Conservation (phyloP, 2,329 filamentous ascomycete species). For the Monosporascus sp. region DNA sequence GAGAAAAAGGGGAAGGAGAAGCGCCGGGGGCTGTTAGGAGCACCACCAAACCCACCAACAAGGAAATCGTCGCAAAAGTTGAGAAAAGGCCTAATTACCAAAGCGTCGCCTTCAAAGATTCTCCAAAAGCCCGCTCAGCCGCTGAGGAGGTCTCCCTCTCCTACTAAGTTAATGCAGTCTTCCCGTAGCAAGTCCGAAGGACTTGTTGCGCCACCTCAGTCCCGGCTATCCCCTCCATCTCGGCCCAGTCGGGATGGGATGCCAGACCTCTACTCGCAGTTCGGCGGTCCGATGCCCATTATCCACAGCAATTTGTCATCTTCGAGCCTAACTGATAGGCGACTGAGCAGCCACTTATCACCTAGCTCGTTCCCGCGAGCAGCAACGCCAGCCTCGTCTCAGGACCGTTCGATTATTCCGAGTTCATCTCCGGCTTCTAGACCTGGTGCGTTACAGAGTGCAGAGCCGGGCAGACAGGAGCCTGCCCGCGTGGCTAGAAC, state of each 20-base stretch:
- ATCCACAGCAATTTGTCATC: constrained; percentile 59
- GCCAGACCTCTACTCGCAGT: constrained; percentile 53
- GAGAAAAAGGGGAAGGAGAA: constrained; percentile 41
- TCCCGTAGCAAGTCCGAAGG: constrained; percentile 21
- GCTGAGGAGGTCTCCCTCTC: constrained; percentile 26
- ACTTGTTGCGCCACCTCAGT: constrained; percentile 23
- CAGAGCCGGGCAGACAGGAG: constrained; percentile 20
- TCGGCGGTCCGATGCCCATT: constrained; percentile 45
- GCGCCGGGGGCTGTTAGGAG: constrained; percentile 38
- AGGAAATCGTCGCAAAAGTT: constrained; percentile 58
- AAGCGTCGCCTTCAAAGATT: constrained; percentile 35
- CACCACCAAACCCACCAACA: constrained; percentile 56
- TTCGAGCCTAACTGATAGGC: constrained; percentile 42
- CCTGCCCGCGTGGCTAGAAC: constrained; percentile 32
- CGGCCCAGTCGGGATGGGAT: constrained; percentile 67
- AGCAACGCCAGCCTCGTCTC: constrained; percentile 26
- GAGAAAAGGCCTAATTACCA: constrained; percentile 31
- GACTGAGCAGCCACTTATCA: constrained; percentile 34
- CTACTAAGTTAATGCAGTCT: constrained; percentile 25
- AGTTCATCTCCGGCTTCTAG: constrained; percentile 27
- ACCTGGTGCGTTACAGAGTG: not conserved
- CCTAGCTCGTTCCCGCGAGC: constrained; percentile 30
- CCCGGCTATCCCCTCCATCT: constrained; percentile 41
- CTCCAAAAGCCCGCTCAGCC: constrained; percentile 24
- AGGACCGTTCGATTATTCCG: constrained; percentile 24